Base-by-base conservation (phyloP, 2,329 filamentous ascomycete genomes). In the Clonostachys solani region DNA sequence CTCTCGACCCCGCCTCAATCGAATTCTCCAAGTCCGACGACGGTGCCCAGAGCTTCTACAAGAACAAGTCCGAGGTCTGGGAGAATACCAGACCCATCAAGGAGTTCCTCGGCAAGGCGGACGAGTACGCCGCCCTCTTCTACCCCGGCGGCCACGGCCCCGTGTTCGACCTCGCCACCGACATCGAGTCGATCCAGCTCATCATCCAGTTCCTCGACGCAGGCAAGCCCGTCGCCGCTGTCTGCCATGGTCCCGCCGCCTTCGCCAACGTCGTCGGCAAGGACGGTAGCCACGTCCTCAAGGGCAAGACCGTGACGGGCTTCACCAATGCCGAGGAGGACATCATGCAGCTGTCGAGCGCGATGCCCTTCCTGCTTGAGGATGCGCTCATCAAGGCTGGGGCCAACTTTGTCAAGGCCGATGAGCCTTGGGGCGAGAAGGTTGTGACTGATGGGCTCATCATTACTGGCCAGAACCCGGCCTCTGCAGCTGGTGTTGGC, bases 211-310 rank as follows among this genome's bases (percentile, higher is more conserved):
- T 89, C 61, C 77, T 74, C 56, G 66, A 69, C 37, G 72, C 74
- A 4, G 78, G 75, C 52, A 87, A 87, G 71, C 71, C 81, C 47
- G 75, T 88, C 13, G 69, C 80, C 0, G 81, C 84, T 5, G 83
- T 89, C 42, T 88, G 85, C 70, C 85, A 89, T 65, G 85, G 83
- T 6, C 81, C 84, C 3, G 78, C 78, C 5, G 85, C 77, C 12
- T 69, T 89, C 15, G 71, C 75, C 43, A 75, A 83, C 54, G 83
- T 79, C 35, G 78, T 74, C 56, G 57, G 73, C 17, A 10, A 18
- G 19, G 67, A 74, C 50, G 81, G 80, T 34, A 66, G 71, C 52
- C 70, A 72, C 44, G 64, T 87, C 10, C 62, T 87, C 37, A 64
- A 72, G 44, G 81, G 77, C 41, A 75, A 74, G 58, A 66, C 73